Evolutionary conservation across 1,284 basidiomycete genomes (phyloP).

Genomic region (Veloboletus limbatus): DNA sequence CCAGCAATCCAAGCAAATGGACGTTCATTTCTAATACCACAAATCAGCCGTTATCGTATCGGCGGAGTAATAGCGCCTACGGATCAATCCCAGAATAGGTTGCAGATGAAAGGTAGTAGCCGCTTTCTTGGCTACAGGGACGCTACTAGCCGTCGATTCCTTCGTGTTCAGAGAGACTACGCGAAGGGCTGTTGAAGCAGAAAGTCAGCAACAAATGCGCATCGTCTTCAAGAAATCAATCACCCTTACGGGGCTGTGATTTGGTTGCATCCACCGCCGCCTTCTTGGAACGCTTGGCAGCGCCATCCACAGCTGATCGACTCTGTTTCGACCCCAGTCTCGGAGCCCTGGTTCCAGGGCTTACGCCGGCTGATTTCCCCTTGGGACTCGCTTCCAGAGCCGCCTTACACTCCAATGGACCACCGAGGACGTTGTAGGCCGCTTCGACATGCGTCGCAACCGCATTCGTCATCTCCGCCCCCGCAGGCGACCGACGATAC

Average conservation of each 20-base stretch:
- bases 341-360: constrained; percentile 5
- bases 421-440: constrained; percentile 47
- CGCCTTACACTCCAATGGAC: constrained; percentile 29
- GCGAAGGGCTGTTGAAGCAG: constrained; percentile 30
- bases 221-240: not conserved
- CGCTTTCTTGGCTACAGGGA: constrained; percentile 17
- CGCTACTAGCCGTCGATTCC: constrained; percentile 12
- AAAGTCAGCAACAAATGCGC: not conserved
- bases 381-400: constrained; percentile 20
- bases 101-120: constrained; percentile 39
- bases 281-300: constrained; percentile 16
- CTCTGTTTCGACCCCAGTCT: constrained; percentile 31
- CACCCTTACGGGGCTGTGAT: constrained; percentile 45
- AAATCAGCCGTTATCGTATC: not conserved
- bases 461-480: constrained; percentile 35
- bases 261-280: constrained; percentile 34
- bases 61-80: constrained; percentile 12
- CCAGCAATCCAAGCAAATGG: constrained; percentile 65
- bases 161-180: constrained; percentile 37
- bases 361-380: constrained; percentile 10
- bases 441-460: constrained; percentile 49
- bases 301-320: constrained; percentile 9
- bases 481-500: constrained; percentile 44
- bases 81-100: constrained; percentile 14
- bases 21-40: constrained; percentile 48